A percentile compares a stretch with the other conserved stretches of the same genome.
Evolutionary conservation across 176 grass and related monocot species (phyloP).

Genomic region (Raddia guianensis): DNA sequence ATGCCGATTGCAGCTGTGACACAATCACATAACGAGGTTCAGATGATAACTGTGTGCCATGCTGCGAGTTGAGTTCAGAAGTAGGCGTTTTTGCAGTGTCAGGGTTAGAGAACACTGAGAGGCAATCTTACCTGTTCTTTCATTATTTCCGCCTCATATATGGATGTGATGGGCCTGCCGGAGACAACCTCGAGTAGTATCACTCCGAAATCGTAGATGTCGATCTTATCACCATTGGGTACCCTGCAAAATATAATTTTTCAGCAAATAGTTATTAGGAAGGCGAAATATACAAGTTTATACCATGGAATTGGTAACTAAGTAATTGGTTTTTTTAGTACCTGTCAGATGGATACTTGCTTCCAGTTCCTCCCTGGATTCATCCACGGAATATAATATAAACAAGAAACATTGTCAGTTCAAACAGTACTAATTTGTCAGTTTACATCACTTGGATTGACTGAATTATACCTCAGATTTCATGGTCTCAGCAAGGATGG

Average conservation of each 20-base stretch:
- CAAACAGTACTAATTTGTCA: not conserved
- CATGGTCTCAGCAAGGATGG: slow-evolving; percentile 58
- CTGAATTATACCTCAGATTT: slow-evolving; percentile 56
- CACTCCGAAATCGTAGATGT: slow-evolving; percentile 88
- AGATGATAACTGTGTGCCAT: not conserved
- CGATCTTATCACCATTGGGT: slow-evolving; percentile 62
- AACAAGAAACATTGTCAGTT: not conserved
- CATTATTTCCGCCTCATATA: slow-evolving; percentile 61
- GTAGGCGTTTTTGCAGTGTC: not conserved
- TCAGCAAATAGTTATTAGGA: not conserved
- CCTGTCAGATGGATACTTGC: slow-evolving; percentile 40
- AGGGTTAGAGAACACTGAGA: not conserved
- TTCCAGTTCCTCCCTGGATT: slow-evolving; percentile 48
- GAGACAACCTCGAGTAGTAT: slow-evolving; percentile 78
- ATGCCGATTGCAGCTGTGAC: slow-evolving; percentile 61
- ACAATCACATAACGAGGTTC: not conserved
- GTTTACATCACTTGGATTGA: not conserved
- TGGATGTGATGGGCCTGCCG: slow-evolving; percentile 64
- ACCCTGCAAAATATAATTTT: slow-evolving; percentile 35
- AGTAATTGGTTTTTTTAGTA: not conserved
- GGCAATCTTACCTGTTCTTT: slow-evolving; percentile 59
- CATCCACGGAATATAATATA: not conserved
- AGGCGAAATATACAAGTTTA: not conserved
- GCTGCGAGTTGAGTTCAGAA: slow-evolving; percentile 8
- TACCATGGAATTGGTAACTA: not conserved